Conservation (phyloP, 352 stramenopile genomes). For the Thraustochytrium striatum region DNA sequence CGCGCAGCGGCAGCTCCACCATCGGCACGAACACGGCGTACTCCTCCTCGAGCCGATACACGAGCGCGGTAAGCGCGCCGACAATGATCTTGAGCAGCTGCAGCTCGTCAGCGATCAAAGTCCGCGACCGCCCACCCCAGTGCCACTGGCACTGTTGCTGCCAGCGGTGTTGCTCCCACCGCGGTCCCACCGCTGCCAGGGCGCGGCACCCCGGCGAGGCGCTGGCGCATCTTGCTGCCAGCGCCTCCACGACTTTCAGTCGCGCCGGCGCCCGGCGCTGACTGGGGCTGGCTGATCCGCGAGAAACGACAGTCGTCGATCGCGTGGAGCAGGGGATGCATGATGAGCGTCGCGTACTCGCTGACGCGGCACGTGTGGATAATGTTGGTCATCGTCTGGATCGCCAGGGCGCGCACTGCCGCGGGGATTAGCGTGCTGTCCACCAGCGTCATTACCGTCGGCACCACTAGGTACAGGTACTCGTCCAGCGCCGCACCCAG, state of each 20-base stretch:
- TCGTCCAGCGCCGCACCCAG: conserved; percentile 15
- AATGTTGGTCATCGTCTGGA: background rate
- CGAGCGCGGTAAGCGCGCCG: conserved; percentile 2
- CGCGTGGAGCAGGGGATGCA: conserved; percentile 29
- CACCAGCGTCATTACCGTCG: background rate
- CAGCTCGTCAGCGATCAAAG: background rate
- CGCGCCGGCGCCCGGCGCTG: background rate
- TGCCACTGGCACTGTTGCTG: background rate
- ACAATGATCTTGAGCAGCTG: background rate
- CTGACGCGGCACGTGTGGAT: conserved; percentile 17
- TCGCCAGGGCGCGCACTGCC: background rate
- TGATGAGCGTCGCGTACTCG: conserved; percentile 38
- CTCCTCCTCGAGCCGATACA: conserved; percentile 38
- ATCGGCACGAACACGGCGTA: conserved; percentile 1
- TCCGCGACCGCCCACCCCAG: too few relatives aligned
- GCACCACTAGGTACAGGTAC: conserved; percentile 32
- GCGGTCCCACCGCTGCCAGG: background rate
- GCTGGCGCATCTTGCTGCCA: background rate
- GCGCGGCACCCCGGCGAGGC: background rate
- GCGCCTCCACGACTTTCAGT: too few relatives aligned
- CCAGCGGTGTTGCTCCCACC: background rate
- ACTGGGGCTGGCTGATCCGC: background rate
- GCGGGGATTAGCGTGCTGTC: conserved; percentile 25
- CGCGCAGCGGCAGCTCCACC: background rate
- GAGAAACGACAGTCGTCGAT: conserved; percentile 3